Conservation (phyloP, 257 asterid species). For the Solanum medicagineum region DNA sequence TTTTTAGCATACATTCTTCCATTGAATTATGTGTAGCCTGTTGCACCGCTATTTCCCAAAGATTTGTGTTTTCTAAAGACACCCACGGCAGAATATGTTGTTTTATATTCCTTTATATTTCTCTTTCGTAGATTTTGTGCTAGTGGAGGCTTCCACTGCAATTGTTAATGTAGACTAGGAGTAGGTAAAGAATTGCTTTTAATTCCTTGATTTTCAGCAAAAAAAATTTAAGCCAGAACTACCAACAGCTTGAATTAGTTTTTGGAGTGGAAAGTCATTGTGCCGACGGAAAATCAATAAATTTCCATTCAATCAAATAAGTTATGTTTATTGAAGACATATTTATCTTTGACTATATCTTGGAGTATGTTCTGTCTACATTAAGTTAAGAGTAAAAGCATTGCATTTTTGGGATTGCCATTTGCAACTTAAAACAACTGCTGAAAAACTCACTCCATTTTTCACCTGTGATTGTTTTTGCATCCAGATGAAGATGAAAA, state of each 20-base stretch:
- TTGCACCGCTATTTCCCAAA: neutral
- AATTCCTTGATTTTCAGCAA: neutral
- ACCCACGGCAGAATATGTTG: neutral
- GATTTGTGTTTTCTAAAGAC: neutral
- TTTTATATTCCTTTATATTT: neutral
- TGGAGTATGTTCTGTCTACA: neutral
- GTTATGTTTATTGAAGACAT: neutral
- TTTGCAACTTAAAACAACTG: neutral
- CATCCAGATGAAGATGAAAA: slow-evolving; percentile 47
- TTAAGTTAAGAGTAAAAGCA: neutral
- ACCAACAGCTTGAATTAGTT: neutral
- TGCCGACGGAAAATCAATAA: neutral
- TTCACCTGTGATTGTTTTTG: neutral
- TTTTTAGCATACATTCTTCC: neutral
- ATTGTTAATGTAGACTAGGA: neutral
- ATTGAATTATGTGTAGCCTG: neutral
- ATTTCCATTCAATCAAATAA: neutral
- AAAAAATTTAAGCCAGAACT: neutral
- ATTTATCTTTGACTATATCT: neutral
- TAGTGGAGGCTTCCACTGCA: neutral
- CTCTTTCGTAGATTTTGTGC: neutral
- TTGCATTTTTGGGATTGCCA: neutral
- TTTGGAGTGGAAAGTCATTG: neutral
- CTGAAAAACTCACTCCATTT: neutral
- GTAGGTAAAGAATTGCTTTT: neutral